Evolutionary conservation across 2,329 filamentous ascomycete species (phyloP).

Genomic region (Paraphoma sp.): DNA sequence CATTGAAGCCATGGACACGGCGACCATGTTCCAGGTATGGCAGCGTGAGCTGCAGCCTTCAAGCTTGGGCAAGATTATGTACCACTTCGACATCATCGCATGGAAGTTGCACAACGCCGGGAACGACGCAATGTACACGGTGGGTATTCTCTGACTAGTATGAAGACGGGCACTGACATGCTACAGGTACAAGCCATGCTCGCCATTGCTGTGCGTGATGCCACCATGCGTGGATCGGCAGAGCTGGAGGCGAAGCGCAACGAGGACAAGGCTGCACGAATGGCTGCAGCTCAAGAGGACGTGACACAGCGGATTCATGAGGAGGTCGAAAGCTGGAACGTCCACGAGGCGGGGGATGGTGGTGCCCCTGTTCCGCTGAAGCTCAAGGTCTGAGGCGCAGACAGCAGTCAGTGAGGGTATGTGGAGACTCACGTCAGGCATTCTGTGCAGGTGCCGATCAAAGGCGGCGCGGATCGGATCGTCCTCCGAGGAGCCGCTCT

Average conservation of each 20-base stretch:
- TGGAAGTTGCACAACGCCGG: constrained; percentile 83
- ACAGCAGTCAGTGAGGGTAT: no score
- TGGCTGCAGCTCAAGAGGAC: constrained; percentile 30
- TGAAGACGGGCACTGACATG: constrained; percentile 57
- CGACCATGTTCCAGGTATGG: constrained; percentile 71
- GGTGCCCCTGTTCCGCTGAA: constrained; percentile 34
- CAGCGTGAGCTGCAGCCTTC: constrained; percentile 60
- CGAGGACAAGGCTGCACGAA: constrained; percentile 28
- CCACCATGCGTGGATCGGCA: constrained; percentile 40
- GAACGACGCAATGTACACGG: constrained; percentile 83
- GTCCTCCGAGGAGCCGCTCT: neutral
- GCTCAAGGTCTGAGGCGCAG: neutral
- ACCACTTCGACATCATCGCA: constrained; percentile 66
- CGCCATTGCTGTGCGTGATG: constrained; percentile 60
- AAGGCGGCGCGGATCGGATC: neutral
- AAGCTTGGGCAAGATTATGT: constrained; percentile 67
- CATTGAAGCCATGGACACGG: constrained; percentile 75
- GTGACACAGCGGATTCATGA: constrained; percentile 48
- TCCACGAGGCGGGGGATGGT: constrained; percentile 45
- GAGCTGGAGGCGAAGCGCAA: constrained; percentile 31
- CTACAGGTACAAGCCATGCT: constrained; percentile 70
- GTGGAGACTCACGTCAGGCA: no score
- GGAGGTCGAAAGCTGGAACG: constrained; percentile 49
- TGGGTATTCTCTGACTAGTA: constrained; percentile 72
- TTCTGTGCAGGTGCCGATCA: neutral